Evolutionary conservation across 2,329 filamentous ascomycete genomes (phyloP).

Genomic region (Xylaria digitata): DNA sequence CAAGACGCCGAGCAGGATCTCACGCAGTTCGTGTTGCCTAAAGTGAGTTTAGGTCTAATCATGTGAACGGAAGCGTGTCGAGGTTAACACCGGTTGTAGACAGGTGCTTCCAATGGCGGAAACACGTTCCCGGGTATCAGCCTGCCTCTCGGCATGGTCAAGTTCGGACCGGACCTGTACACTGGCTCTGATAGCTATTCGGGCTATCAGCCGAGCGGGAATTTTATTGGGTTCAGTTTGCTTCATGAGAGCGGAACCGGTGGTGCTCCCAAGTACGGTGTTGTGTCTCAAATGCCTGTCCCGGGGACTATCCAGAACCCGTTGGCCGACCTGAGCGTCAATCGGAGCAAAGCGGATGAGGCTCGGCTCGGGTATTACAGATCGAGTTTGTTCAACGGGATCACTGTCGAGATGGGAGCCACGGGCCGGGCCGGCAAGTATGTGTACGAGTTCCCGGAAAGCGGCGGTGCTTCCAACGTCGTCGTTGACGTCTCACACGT

Average conservation of each 20-base stretch:
- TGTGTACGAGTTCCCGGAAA: conserved; percentile 67
- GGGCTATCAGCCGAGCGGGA: conserved; percentile 62
- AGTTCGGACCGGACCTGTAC: conserved; percentile 62
- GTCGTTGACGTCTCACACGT: conserved; percentile 75
- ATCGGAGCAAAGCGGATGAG: conserved; percentile 61
- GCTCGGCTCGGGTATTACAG: conserved; percentile 72
- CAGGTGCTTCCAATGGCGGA: conserved; percentile 58
- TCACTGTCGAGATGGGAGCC: conserved; percentile 68
- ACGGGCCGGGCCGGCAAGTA: conserved; percentile 68
- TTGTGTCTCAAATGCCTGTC: conserved; percentile 69
- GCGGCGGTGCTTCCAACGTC: conserved; percentile 56
- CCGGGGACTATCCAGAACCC: conserved; percentile 64
- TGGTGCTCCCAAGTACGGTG: conserved; percentile 76
- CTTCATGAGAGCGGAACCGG: conserved; percentile 76
- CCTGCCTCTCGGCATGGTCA: conserved; percentile 61
- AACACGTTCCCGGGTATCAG: conserved; percentile 64
- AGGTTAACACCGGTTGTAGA: conserved; percentile 49
- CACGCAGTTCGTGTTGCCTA: conserved; percentile 31
- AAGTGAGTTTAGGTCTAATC: conserved; percentile 19
- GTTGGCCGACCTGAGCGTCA: conserved; percentile 65
- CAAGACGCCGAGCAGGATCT: conserved; percentile 34
- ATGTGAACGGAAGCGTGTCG: neutral
- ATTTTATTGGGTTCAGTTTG: conserved; percentile 70
- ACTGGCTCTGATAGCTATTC: conserved; percentile 64
- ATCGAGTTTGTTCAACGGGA: conserved; percentile 64